Conservation (phyloP, 352 stramenopile species). For the Globisporangium spinosum region DNA sequence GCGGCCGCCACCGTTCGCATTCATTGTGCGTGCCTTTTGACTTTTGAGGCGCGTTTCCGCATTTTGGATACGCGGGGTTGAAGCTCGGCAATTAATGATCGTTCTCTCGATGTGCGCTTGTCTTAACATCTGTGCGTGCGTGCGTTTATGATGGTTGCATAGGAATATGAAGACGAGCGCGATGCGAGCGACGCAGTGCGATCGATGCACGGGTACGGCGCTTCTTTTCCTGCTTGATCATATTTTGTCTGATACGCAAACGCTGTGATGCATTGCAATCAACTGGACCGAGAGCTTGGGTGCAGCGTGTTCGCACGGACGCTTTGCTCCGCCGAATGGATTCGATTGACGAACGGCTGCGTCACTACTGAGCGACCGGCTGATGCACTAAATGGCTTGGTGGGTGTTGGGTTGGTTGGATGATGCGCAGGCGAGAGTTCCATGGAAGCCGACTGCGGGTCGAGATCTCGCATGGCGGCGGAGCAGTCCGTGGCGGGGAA, state of each 20-base stretch:
- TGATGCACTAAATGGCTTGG: not conserved
- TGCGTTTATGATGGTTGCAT: not conserved
- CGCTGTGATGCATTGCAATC: not conserved
- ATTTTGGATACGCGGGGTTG: not conserved
- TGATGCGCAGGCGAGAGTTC: conserved; percentile 20
- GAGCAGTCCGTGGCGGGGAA: conserved; percentile 13
- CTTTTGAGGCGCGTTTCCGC: not conserved
- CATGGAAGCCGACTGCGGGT: conserved; percentile 41
- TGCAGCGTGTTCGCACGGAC: no score
- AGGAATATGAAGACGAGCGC: conserved; percentile 59
- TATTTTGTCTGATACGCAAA: not conserved
- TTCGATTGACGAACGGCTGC: not conserved
- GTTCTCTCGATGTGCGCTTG: not conserved
- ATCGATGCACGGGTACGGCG: conserved; percentile 49
- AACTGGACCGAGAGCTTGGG: not conserved
- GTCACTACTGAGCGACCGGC: not conserved
- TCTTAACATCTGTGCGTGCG: not conserved
- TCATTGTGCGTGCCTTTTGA: conserved; percentile 41
- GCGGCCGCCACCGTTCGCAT: conserved; percentile 44
- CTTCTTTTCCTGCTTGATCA: not conserved
- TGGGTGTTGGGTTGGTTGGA: no score
- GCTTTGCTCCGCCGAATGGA: not conserved
- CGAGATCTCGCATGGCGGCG: conserved; percentile 42
- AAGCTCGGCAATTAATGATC: not conserved
- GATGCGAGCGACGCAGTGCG: conserved; percentile 54